Conservation (phyloP, 306 rosid species). For the Casuarina glauca region DNA sequence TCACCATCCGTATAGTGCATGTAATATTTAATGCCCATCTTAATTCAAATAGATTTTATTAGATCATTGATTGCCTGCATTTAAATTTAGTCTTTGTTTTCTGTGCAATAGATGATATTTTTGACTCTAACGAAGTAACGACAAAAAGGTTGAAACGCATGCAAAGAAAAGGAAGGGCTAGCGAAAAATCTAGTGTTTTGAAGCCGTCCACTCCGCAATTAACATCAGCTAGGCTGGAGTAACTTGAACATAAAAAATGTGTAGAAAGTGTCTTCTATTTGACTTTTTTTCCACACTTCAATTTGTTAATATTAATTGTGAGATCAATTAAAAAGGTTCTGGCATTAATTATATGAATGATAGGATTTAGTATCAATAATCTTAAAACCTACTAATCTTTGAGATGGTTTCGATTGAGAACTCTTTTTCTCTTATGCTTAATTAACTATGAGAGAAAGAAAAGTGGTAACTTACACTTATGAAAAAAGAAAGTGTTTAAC, state of each 20-base stretch:
- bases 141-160: not conserved
- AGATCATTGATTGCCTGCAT: not conserved
- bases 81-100: not conserved
- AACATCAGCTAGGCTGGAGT: not conserved
- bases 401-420: not conserved
- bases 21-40: not conserved
- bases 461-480: too few species aligned
- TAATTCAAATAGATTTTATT: not conserved
- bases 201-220: not conserved
- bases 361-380: too few species aligned
- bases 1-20: not conserved
- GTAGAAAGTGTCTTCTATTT: too few species aligned
- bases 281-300: too few species aligned
- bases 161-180: not conserved
- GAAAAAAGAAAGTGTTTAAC: too few species aligned
- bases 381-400: not conserved
- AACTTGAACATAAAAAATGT: not conserved
- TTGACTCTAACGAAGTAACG: not conserved
- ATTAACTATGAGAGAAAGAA: too few species aligned
- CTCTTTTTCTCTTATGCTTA: too few species aligned
- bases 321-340: too few species aligned
- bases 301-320: too few species aligned
- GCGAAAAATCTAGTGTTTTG: not conserved
- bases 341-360: too few species aligned
- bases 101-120: not conserved